Base-by-base conservation (phyloP, 345 rosid genomes). In the Balakata baccata region DNA sequence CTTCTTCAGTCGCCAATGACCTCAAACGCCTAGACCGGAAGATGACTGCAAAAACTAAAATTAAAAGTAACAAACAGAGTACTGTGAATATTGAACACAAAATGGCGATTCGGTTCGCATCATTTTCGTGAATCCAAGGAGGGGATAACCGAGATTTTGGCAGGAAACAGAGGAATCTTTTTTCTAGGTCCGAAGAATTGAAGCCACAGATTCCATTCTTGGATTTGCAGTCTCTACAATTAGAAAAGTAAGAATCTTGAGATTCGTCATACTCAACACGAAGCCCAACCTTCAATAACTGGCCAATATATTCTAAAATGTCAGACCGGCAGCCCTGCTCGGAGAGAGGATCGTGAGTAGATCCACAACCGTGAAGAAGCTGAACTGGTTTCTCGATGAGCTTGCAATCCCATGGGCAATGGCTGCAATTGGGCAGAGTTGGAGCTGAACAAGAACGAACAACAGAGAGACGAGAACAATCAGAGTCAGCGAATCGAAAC, bases 161-260 rank as follows among this genome's bases (percentile, higher is more conserved):
- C n/a, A 23, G 74, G 29, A 84, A 84, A 67, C 97, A 94, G 53
- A 88, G 6, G 74, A 94, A 94, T 0, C 52, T 69, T 70, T 80
- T 82, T 10, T 75, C 34, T 63, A 93, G 93, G 78, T 88, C 88
- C 2, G 90, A 83, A 10, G 87, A 82, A 66, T 94, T 85, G 81
- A 84, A 94, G 47, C 97, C 98, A 63, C 97, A 94, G 47, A 85
- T 65, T 2, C 97, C 96, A 3, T 87, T 81, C 20, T 74, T 57
- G 45, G 81, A 71, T 39, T 67, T 66, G 61, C 98, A 94, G 7
- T 71, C 78, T 54, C 66, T 84, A 80, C 97, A 94, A 52, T 77
- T 86, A 0, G 79, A 20, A 25, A 92, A 94, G 81, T 92, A 89
- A 0, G 89, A 76, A 49, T 92, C 93, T 64, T 85, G 85, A 66